A percentile compares a stretch with the other conserved stretches of the same genome.
These are phyloP conservation scores for Truncatella angustata DNA, from an alignment of 2,329 filamentous ascomycete genomes.

Conservation along the genomic window DNA sequence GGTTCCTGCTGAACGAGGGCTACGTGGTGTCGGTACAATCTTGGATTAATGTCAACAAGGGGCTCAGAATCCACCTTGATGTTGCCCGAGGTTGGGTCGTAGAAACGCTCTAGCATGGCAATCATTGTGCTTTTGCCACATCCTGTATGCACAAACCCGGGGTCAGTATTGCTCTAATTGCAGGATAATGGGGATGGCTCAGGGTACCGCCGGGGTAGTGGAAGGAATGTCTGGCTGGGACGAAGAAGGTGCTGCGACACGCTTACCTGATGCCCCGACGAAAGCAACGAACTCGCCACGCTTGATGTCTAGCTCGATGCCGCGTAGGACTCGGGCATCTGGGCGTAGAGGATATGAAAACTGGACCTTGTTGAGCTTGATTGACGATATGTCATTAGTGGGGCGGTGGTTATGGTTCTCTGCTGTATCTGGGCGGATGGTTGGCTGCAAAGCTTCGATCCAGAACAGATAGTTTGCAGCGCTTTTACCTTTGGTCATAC, in stretches of 20 bases:
- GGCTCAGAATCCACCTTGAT: slow-evolving; percentile 44
- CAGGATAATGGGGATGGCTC: too few relatives aligned
- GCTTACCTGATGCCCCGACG: slow-evolving; percentile 54
- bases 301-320: slow-evolving; percentile 41
- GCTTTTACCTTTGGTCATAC: slow-evolving; percentile 43
- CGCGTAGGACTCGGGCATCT: slow-evolving; percentile 37
- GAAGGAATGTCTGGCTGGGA: too few relatives aligned
- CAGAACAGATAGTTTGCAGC: slow-evolving; percentile 51
- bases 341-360: slow-evolving; percentile 61
- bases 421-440: slow-evolving; percentile 36
- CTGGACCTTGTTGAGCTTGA: slow-evolving; percentile 53
- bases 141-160: too few relatives aligned
- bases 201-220: too few relatives aligned
- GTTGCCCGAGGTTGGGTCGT: slow-evolving; percentile 40
- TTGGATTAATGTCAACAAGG: slow-evolving; percentile 40
- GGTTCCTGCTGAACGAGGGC: slow-evolving; percentile 59
- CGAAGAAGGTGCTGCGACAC: too few relatives aligned
- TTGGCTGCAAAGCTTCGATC: slow-evolving; percentile 40
- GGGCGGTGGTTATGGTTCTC: slow-evolving; percentile 37
- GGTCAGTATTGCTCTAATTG: too few relatives aligned
- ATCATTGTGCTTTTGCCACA: slow-evolving; percentile 63
- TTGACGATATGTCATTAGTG: slow-evolving; percentile 16
- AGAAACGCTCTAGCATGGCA: slow-evolving; percentile 46
- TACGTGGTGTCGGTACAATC: slow-evolving; percentile 50
- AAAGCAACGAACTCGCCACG: slow-evolving; percentile 52